Conservation (phyloP, 169 alveolate species). For the Plasmodium ovale region DNA sequence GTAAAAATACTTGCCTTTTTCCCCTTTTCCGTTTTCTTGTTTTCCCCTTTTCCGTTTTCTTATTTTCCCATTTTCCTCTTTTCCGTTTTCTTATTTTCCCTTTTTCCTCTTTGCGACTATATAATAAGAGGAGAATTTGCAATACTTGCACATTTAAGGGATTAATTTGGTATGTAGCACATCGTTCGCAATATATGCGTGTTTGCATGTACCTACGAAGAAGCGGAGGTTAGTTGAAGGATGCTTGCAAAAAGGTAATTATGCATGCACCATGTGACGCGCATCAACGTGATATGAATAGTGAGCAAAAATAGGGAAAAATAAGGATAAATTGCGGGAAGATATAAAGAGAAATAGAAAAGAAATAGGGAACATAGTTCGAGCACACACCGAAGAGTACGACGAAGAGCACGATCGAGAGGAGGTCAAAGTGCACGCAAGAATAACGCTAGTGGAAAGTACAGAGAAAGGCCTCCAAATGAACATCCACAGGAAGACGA, state of each 20-base stretch:
- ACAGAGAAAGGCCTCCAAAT: constrained; percentile 8
- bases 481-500: constrained; percentile 16
- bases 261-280: neutral
- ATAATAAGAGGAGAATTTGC: neutral
- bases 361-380: constrained; percentile 75
- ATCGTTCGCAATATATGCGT: neutral
- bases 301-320: neutral
- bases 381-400: constrained; percentile 22
- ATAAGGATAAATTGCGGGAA: neutral
- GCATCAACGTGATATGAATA: neutral
- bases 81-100: neutral
- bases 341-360: constrained; percentile 75
- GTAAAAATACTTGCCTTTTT: no score
- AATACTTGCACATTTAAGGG: neutral
- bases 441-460: neutral
- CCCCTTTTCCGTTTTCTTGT: no score
- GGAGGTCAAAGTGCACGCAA: constrained; percentile 24
- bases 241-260: neutral
- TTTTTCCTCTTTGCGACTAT: neutral
- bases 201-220: neutral
- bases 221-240: neutral
- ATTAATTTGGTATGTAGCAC: no score
- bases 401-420: constrained; percentile 50
- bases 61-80: no score
- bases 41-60: no score